A percentile compares a stretch with the other conserved stretches of the same genome.
Conservation (phyloP, 441 rosid species). For the Cnidoscolus chayamansa region DNA sequence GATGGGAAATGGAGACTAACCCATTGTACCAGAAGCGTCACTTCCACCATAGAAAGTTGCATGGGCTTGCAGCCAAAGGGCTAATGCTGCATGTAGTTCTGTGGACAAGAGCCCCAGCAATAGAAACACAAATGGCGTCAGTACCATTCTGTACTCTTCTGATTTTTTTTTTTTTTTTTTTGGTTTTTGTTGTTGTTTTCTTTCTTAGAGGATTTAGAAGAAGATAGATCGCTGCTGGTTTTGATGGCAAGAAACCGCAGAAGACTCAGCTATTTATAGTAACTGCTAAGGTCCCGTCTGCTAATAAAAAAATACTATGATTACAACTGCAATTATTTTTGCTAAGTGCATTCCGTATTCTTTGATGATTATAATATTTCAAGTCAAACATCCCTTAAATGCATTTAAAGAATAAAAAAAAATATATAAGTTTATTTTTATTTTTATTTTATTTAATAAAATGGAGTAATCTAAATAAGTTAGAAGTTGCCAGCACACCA, state of each 20-base stretch:
- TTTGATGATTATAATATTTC: constrained; percentile 5
- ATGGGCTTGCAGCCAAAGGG: constrained; percentile 58
- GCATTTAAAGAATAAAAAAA: too few species aligned
- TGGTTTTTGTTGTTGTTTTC: too few species aligned
- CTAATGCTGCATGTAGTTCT: constrained; percentile 30
- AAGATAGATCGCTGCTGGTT: too few species aligned
- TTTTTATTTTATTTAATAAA: too few species aligned
- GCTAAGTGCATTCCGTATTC: constrained; percentile 22
- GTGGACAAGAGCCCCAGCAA: constrained; percentile 26
- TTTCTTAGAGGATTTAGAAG: neutral
- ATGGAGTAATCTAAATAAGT: too few species aligned
- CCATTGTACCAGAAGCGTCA: constrained; percentile 77
- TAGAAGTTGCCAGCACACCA: too few species aligned
- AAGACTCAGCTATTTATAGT: constrained; percentile 27
- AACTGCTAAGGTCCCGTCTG: neutral
- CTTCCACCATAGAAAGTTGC: constrained; percentile 73
- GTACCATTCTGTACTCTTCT: constrained; percentile 27
- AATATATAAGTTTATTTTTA: too few species aligned
- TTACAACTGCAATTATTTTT: constrained; percentile 11
- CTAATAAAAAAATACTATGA: too few species aligned
- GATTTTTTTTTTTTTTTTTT: too few species aligned
- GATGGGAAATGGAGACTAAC: constrained; percentile 27
- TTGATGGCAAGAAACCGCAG: constrained; percentile 4
- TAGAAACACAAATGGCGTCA: constrained; percentile 19
- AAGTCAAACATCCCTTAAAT: constrained; percentile 2